Conservation (phyloP, 1,284 basidiomycete genomes). For the Tausonia pullulans region DNA sequence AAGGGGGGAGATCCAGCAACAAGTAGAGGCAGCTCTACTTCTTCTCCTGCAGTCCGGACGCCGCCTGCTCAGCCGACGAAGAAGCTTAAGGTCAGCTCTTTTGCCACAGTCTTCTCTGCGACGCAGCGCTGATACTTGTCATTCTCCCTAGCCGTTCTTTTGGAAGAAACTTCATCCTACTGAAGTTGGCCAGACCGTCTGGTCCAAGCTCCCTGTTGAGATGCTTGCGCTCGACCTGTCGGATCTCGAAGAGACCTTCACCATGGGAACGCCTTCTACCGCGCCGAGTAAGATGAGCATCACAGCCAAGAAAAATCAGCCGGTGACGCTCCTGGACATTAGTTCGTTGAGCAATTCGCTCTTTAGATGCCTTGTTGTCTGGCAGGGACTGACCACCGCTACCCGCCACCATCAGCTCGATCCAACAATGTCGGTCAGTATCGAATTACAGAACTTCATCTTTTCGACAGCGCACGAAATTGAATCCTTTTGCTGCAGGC, state of each 20-base stretch:
- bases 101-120: too few species aligned
- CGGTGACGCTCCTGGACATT: constrained; percentile 60
- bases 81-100: too few species aligned
- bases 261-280: constrained; percentile 41
- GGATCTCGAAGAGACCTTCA: constrained; percentile 64
- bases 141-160: too few species aligned
- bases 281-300: constrained; percentile 5
- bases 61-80: too few species aligned
- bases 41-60: too few species aligned
- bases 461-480: neutral
- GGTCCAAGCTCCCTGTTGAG: constrained; percentile 47
- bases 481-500: constrained; percentile 35
- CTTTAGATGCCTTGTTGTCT: neutral
- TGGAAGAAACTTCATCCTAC: too few species aligned
- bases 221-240: constrained; percentile 43
- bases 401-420: constrained; percentile 35
- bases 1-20: too few species aligned
- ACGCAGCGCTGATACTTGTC: too few species aligned
- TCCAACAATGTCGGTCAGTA: constrained; percentile 67
- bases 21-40: too few species aligned
- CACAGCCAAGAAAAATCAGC: neutral
- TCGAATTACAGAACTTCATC: neutral
- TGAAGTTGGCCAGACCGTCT: constrained; percentile 43
- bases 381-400: neutral
- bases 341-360: constrained; percentile 26